A percentile compares a stretch with the other conserved stretches of the same genome.
phyloP scores from a whole-genome alignment of 164 flowering plant genomes.

The Malania oleifera region DNA sequence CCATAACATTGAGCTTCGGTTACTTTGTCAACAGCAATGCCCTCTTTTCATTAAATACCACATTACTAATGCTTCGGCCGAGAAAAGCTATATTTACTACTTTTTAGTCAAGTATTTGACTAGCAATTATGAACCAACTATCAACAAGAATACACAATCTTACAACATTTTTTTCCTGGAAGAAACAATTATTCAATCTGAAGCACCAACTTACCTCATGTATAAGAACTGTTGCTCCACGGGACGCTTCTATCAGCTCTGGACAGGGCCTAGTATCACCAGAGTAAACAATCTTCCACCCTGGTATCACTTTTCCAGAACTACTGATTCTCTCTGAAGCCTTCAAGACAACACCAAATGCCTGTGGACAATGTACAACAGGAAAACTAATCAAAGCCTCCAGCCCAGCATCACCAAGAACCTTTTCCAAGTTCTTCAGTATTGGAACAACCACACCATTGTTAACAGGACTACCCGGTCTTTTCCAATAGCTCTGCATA shows the following conservation, averaged over 20 bases:
- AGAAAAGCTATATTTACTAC: too few species aligned
- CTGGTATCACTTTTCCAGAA: constrained; percentile 70
- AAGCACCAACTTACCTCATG: constrained; percentile 64
- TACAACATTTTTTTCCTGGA: too few species aligned
- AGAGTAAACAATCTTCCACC: constrained; percentile 97
- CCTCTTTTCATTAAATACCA: too few species aligned
- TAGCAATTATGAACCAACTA: too few species aligned
- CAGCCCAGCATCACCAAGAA: constrained; percentile 68
- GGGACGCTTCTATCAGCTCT: constrained; percentile 68
- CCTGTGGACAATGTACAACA: constrained; percentile 90
- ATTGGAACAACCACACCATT: constrained; percentile 20
- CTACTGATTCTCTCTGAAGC: constrained; percentile 66
- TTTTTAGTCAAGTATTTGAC: too few species aligned
- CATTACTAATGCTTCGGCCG: too few species aligned
- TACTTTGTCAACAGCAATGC: too few species aligned
- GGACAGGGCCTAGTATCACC: constrained; percentile 97
- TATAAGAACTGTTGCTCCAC: constrained; percentile 85
- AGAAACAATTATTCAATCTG: background rate
- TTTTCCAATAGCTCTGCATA: constrained; percentile 72
- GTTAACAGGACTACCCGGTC: constrained; percentile 44
- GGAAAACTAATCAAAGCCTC: constrained; percentile 75
- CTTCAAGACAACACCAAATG: constrained; percentile 69
- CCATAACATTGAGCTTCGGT: too few species aligned
- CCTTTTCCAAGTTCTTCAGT: constrained; percentile 46
- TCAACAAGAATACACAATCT: too few species aligned